Percentiles rank a stretch among this genome's conserved stretches.
These are phyloP conservation scores for Russula sp. DNA, from an alignment of 768 basidiomycete species.

Conservation along the genomic window DNA sequence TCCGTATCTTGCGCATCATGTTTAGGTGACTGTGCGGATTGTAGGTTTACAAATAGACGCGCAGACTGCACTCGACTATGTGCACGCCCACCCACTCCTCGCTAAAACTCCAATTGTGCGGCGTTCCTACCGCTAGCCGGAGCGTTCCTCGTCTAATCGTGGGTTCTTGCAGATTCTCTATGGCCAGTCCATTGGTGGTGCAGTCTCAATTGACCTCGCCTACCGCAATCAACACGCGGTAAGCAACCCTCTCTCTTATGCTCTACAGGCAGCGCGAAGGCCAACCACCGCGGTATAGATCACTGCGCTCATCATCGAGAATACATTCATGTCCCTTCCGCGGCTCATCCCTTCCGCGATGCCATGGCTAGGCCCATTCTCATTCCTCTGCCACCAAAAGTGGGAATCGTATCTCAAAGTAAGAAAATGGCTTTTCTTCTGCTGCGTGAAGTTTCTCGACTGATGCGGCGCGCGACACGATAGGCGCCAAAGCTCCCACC, in stretches of 20 bases:
- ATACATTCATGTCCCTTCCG: slow-evolving; percentile 85
- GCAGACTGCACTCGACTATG: slow-evolving; percentile 73
- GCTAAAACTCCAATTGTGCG: slow-evolving; percentile 63
- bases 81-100: slow-evolving; percentile 57
- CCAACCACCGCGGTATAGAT: slow-evolving; percentile 42
- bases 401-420: slow-evolving; percentile 74
- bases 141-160: background rate
- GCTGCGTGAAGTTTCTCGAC: slow-evolving; percentile 22
- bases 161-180: slow-evolving; percentile 53
- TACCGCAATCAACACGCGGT: slow-evolving; percentile 69
- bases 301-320: slow-evolving; percentile 79
- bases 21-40: background rate
- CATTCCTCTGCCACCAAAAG: slow-evolving; percentile 80
- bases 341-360: slow-evolving; percentile 75
- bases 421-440: slow-evolving; percentile 31
- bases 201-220: slow-evolving; percentile 85
- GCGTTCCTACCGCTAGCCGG: background rate
- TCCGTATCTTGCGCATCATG: background rate
- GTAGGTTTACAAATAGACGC: slow-evolving; percentile 81
- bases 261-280: background rate
- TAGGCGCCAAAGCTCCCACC: slow-evolving; percentile 46
- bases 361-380: slow-evolving; percentile 63
- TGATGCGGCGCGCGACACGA: background rate
- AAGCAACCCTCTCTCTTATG: slow-evolving; percentile 8
- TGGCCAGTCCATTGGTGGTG: slow-evolving; percentile 88